Conservation (phyloP, 2,329 filamentous ascomycete genomes). For the Drechmeria coniospora region DNA sequence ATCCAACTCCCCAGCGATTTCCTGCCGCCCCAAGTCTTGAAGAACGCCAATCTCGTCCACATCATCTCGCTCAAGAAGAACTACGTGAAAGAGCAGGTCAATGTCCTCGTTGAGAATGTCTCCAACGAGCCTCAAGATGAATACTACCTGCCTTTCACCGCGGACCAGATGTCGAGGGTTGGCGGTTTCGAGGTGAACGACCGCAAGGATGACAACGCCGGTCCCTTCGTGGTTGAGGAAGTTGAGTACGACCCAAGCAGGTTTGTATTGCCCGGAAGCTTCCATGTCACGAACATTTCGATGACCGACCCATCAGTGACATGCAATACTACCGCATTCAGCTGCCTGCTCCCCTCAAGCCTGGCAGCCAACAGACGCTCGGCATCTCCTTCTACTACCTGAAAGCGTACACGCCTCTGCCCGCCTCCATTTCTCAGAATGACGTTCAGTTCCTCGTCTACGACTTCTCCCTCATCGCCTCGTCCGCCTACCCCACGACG, state of each 20-base stretch:
- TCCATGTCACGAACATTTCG: not conserved
- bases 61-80: conserved; percentile 86
- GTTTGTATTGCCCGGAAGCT: conserved; percentile 18
- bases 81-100: conserved; percentile 79
- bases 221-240: conserved; percentile 52
- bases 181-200: conserved; percentile 86
- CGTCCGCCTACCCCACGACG: conserved; percentile 67
- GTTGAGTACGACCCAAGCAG: conserved; percentile 49
- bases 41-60: conserved; percentile 83
- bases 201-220: conserved; percentile 60
- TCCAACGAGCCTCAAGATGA: conserved; percentile 65
- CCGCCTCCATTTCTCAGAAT: conserved; percentile 66
- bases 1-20: conserved; percentile 50
- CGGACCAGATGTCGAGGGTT: conserved; percentile 57
- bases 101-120: conserved; percentile 86
- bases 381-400: conserved; percentile 75
- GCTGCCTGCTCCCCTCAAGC: conserved; percentile 58
- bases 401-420: conserved; percentile 64
- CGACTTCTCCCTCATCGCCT: conserved; percentile 71
- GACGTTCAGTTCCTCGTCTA: conserved; percentile 79
- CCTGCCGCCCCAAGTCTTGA: conserved; percentile 79
- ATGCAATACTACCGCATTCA: conserved; percentile 73
- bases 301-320: conserved; percentile 32
- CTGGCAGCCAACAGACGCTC: conserved; percentile 68
- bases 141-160: conserved; percentile 81